phyloP scores from a whole-genome alignment of 305 asterid genomes.

The Solanum hybrid region DNA sequence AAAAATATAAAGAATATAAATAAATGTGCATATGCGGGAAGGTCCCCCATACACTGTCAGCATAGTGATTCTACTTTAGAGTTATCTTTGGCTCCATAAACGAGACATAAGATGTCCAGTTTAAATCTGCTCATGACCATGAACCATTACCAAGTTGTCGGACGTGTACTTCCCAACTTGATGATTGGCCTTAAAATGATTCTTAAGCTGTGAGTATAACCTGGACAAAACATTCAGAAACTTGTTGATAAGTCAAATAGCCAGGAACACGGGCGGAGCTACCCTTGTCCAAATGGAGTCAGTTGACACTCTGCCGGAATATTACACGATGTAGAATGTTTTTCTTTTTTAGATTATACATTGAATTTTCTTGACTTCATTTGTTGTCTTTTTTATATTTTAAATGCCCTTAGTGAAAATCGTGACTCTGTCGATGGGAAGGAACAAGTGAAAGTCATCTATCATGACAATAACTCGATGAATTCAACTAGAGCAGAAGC shows the following conservation, averaged over 20 bases:
- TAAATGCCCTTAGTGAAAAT: neutral
- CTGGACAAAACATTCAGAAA: neutral
- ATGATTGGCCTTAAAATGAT: neutral
- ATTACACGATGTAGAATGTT: neutral
- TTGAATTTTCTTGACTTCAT: neutral
- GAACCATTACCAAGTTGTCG: neutral
- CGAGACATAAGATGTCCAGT: neutral
- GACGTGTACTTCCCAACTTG: neutral
- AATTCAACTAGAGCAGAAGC: neutral
- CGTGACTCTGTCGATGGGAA: neutral
- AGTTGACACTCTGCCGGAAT: neutral
- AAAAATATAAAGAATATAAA: no score
- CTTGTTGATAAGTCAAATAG: neutral
- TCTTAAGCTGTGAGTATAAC: neutral
- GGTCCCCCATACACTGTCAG: neutral
- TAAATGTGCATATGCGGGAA: neutral
- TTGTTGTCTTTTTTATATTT: neutral
- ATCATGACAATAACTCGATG: neutral
- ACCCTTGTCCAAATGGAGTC: neutral
- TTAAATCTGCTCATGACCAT: neutral
- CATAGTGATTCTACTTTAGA: neutral
- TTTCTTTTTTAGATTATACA: neutral
- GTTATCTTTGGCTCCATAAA: neutral
- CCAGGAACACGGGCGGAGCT: neutral
- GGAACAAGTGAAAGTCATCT: neutral